Conservation (phyloP, 2,329 filamentous ascomycete species). For the Orbilia blumenaviensis region DNA sequence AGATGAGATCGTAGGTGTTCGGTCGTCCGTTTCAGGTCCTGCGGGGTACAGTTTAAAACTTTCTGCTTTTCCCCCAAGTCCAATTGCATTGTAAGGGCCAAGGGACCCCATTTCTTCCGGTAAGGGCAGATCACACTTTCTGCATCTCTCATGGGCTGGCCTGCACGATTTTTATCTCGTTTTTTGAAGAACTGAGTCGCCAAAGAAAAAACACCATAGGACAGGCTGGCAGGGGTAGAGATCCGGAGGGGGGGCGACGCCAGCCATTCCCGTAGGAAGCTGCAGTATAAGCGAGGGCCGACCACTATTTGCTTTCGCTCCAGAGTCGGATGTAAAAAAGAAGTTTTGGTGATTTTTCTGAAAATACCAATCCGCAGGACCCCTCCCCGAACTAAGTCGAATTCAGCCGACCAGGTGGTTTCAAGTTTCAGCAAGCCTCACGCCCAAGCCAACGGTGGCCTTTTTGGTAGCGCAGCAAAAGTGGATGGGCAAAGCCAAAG, state of each 20-base stretch:
- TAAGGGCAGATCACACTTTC: conserved; percentile 22
- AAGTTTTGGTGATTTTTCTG: background rate
- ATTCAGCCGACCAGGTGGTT: conserved; percentile 46
- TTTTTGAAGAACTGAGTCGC: background rate
- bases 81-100: background rate
- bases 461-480: background rate
- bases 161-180: background rate
- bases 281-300: conserved; percentile 33
- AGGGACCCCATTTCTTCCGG: conserved; percentile 25
- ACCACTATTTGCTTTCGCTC: conserved; percentile 14
- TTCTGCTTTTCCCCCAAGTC: no score
- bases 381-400: conserved; percentile 29
- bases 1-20: conserved; percentile 27
- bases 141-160: conserved; percentile 9
- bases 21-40: conserved; percentile 43
- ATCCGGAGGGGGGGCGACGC: background rate
- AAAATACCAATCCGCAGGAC: background rate
- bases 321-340: background rate
- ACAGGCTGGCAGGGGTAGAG: background rate
- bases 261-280: conserved; percentile 34
- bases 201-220: background rate
- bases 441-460: background rate
- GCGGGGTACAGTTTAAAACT: conserved; percentile 52
- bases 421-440: conserved; percentile 37
- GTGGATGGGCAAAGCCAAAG: background rate